phyloP scores from a whole-genome alignment of 2,329 filamentous ascomycete species.

The Penicillium sp. region DNA sequence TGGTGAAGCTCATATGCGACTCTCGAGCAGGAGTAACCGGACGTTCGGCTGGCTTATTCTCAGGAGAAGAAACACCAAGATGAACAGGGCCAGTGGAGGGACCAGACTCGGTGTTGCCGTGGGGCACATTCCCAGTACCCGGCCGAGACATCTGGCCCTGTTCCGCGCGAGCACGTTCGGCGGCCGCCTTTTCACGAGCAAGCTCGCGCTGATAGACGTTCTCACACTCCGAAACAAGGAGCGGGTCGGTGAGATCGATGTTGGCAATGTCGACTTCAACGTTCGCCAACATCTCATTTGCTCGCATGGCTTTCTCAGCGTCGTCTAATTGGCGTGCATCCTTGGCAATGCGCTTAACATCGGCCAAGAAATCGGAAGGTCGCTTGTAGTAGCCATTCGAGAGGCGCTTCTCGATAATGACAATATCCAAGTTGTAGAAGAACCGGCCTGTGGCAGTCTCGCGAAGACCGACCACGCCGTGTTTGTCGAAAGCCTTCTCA shows the following conservation, averaged over 20 bases:
- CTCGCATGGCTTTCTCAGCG: constrained; percentile 75
- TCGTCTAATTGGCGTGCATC: constrained; percentile 84
- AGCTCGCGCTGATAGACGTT: constrained; percentile 72
- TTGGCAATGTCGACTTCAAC: constrained; percentile 88
- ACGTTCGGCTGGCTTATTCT: constrained; percentile 50
- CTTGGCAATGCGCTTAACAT: constrained; percentile 79
- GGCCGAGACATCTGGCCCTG: constrained; percentile 40
- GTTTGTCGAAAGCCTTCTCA: constrained; percentile 74
- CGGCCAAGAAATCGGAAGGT: constrained; percentile 82
- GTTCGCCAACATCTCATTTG: constrained; percentile 87
- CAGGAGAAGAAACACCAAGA: constrained; percentile 64
- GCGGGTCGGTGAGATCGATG: constrained; percentile 65
- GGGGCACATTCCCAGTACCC: constrained; percentile 52
- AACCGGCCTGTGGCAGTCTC: constrained; percentile 77
- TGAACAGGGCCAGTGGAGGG: constrained; percentile 52
- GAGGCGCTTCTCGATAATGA: constrained; percentile 90
- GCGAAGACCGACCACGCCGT: constrained; percentile 72
- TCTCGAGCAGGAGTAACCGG: constrained; percentile 58
- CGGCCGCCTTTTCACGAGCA: constrained; percentile 63
- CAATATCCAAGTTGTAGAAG: constrained; percentile 92
- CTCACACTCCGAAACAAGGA: constrained; percentile 71
- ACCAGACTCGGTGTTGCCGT: constrained; percentile 54
- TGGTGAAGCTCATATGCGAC: constrained; percentile 48
- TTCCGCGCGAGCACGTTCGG: constrained; percentile 50
- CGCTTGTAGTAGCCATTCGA: constrained; percentile 96